These are phyloP conservation scores for Pontederia crassipes DNA, from an alignment of 176 grass and related monocot species.

Conservation along the genomic window DNA sequence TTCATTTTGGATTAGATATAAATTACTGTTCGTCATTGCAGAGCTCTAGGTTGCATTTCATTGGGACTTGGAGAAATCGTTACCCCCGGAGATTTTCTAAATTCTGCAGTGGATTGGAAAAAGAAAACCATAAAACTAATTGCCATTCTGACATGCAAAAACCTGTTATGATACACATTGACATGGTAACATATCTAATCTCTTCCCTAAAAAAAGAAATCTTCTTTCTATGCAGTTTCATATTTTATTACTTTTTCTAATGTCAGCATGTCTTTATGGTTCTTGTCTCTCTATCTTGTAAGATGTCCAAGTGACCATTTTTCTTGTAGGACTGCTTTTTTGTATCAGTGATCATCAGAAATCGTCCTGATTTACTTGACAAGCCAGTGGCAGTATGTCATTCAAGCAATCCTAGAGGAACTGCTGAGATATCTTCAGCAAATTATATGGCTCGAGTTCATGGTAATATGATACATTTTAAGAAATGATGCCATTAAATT, in stretches of 20 bases:
- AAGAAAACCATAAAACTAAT: constrained; percentile 28
- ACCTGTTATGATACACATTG: constrained; percentile 67
- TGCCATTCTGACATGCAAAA: constrained; percentile 34
- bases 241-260: constrained; percentile 12
- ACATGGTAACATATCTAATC: constrained; percentile 58
- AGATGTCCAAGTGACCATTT: constrained; percentile 14
- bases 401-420: constrained; percentile 87
- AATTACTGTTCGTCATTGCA: constrained; percentile 25
- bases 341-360: constrained; percentile 81
- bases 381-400: constrained; percentile 94
- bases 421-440: constrained; percentile 91
- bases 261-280: constrained; percentile 10
- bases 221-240: neutral
- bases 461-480: constrained; percentile 33
- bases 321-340: constrained; percentile 77
- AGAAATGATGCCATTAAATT: neutral
- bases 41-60: constrained; percentile 91
- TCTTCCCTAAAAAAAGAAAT: neutral
- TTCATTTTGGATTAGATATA: neutral
- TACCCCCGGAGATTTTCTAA: constrained; percentile 71
- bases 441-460: constrained; percentile 82
- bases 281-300: constrained; percentile 11
- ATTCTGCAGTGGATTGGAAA: constrained; percentile 32
- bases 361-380: constrained; percentile 62
- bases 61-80: constrained; percentile 96